Evolutionary conservation across 2,329 filamentous ascomycete genomes (phyloP), one percentile per base, ranked within the genome.

Genomic region (Rutstroemia sydowiana): DNA sequence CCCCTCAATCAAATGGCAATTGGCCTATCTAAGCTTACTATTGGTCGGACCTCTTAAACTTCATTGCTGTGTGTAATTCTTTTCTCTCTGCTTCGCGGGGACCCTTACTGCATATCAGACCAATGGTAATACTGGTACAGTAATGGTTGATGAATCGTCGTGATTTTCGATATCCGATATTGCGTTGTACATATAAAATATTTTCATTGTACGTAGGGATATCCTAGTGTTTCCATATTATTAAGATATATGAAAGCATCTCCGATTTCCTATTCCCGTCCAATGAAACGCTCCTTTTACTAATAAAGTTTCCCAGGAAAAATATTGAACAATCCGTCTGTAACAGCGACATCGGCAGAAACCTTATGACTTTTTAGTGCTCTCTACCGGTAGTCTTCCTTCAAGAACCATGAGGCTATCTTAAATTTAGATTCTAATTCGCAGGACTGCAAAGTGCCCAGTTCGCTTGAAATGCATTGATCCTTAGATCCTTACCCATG

Each of bases 61-160:
- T 39, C 41, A 32, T 51, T 51, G 28, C 48, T 51, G 48, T 51
- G 48, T 51, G 48, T 51, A 51, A 51, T 39, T 21, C 31, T 45
- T 41, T 45, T 51, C 31, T 31, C n/a, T n/a, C n/a, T n/a, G 32
- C 32, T 20, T 16, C 23, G 48, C 41, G 48, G 48, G 48, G 48
- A 51, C 26, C 48, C 48, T 46, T 51, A 42, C 11, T n/a, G 40
- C 48, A 37, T 37, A 7, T 20, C n/a, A 8, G 6, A 14, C 37
- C 37, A 37, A 37, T 13, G 34, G 34, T n/a, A n/a, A n/a, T n/a
- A n/a, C n/a, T n/a, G n/a, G n/a, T n/a, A n/a, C n/a, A n/a, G n/a
- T n/a, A n/a, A n/a, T n/a, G n/a, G n/a, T n/a, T n/a, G n/a, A n/a
- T n/a, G n/a, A n/a, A n/a, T n/a, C n/a, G n/a, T n/a, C n/a, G n/a